Percentiles rank a stretch among this genome's conserved stretches.
Evolutionary conservation across 1,284 basidiomycete species (phyloP).

Genomic region (Ceratobasidium sp.): DNA sequence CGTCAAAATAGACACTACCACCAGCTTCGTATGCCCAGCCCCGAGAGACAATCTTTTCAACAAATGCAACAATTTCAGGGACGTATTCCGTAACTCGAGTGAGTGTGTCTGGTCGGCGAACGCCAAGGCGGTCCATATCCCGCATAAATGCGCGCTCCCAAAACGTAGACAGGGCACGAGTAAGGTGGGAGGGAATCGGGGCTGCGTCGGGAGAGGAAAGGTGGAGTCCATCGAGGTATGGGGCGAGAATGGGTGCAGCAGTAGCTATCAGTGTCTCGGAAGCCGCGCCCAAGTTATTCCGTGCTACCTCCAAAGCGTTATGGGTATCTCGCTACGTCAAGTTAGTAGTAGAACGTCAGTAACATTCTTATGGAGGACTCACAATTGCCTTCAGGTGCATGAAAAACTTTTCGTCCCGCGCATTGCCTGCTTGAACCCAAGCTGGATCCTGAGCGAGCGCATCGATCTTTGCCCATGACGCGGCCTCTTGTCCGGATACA

Average conservation of each 20-base stretch:
- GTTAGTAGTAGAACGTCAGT: conserved; percentile 49
- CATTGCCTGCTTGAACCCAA: conserved; percentile 62
- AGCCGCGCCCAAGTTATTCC: conserved; percentile 44
- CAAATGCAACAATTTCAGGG: conserved; percentile 91
- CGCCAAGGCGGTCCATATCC: conserved; percentile 88
- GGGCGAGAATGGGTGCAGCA: conserved; percentile 76
- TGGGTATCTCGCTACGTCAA: conserved; percentile 48
- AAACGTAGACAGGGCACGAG: conserved; percentile 81
- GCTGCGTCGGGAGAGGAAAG: conserved; percentile 70
- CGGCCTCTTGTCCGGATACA: conserved; percentile 57
- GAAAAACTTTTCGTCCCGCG: conserved; percentile 86
- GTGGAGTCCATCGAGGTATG: conserved; percentile 63
- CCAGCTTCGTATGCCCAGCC: conserved; percentile 89
- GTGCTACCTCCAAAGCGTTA: conserved; percentile 46
- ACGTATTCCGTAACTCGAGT: conserved; percentile 98
- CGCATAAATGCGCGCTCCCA: conserved; percentile 94
- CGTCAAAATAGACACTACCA: conserved; percentile 97
- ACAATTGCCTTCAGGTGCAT: conserved; percentile 83
- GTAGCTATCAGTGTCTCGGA: conserved; percentile 72
- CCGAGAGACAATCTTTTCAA: conserved; percentile 84
- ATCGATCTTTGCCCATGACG: conserved; percentile 61
- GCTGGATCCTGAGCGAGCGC: conserved; percentile 55
- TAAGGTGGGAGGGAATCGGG: conserved; percentile 87
- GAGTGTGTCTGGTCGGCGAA: conserved; percentile 87
- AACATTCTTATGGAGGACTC: conserved; percentile 48